A percentile compares a stretch with the other conserved stretches of the same genome.
Evolutionary conservation across 495 filamentous ascomycete genomes (phyloP).

Genomic region (Cladorrhinum samala): DNA sequence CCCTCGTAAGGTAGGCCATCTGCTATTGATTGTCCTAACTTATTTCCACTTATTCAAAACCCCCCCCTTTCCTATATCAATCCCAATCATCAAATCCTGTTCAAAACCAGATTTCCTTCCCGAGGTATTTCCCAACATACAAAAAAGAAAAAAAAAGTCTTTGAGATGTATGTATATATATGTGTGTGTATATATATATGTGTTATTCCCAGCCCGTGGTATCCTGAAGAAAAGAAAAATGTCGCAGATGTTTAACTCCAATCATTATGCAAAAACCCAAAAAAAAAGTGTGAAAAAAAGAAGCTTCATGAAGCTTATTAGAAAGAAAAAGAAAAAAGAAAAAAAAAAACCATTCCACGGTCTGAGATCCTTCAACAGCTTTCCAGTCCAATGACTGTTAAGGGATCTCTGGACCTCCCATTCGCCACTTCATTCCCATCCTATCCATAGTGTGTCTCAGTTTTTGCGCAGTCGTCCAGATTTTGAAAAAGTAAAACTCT

Average conservation of each 20-base stretch:
- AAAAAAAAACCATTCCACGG: slow-evolving; percentile 17
- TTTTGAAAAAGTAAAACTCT: neutral
- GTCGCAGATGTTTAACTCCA: neutral
- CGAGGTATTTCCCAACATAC: slow-evolving; percentile 18
- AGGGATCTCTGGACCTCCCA: no score
- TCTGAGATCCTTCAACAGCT: no score
- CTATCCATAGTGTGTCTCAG: neutral
- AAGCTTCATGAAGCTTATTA: neutral
- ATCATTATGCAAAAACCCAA: neutral
- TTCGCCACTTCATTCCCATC: no score
- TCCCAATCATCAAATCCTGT: neutral
- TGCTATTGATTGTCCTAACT: neutral
- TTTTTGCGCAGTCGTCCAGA: neutral
- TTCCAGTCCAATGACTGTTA: no score
- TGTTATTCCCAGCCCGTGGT: slow-evolving; percentile 7
- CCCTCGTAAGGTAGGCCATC: neutral
- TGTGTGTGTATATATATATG: no score
- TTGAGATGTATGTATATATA: no score
- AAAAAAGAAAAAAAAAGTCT: slow-evolving; percentile 10
- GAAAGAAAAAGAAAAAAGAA: no score
- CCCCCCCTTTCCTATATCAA: slow-evolving; percentile 2
- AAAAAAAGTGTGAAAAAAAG: neutral
- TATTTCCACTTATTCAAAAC: neutral
- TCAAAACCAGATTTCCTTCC: slow-evolving; percentile 21
- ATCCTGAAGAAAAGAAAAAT: neutral